phyloP scores from a whole-genome alignment of 164 flowering plant genomes.

The Sextonia rubra region DNA sequence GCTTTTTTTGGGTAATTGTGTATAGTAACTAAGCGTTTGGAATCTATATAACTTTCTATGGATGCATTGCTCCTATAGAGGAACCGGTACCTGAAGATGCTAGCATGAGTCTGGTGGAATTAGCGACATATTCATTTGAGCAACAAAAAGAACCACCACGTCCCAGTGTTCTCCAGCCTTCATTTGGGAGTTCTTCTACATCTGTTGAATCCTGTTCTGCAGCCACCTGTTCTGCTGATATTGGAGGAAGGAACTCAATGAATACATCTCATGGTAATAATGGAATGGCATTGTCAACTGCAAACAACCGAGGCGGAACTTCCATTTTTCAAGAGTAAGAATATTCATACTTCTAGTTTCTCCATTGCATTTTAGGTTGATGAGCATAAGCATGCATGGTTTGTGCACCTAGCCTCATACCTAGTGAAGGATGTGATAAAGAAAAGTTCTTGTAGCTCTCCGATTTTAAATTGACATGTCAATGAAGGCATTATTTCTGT shows the following conservation, averaged over 20 bases:
- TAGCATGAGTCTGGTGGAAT: constrained; percentile 37
- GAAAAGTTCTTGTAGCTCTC: too few relatives aligned
- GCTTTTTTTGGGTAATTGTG: too few relatives aligned
- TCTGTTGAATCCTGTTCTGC: constrained; percentile 25
- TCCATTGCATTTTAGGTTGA: background rate
- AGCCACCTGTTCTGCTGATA: constrained; percentile 24
- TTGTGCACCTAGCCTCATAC: too few relatives aligned
- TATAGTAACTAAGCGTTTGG: background rate
- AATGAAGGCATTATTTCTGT: too few relatives aligned
- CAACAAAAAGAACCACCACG: constrained; percentile 6
- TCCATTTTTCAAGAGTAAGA: constrained; percentile 74
- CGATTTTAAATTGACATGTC: too few relatives aligned
- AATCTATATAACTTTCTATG: background rate
- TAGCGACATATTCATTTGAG: constrained; percentile 43
- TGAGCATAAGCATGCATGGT: background rate
- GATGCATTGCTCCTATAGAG: constrained; percentile 28
- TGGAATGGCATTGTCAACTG: constrained; percentile 29
- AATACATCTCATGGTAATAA: constrained; percentile 30
- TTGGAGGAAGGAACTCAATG: constrained; percentile 22
- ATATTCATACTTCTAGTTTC: constrained; percentile 4
- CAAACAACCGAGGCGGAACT: constrained; percentile 38
- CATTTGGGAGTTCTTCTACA: constrained; percentile 26
- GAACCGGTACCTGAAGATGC: constrained; percentile 24
- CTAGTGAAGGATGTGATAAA: too few relatives aligned
- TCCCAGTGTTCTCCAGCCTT: constrained; percentile 19